A percentile compares a stretch with the other conserved stretches of the same genome.
Evolutionary conservation across 208 protist species (phyloP).

Genomic region (Acanthamoeba healyi): DNA sequence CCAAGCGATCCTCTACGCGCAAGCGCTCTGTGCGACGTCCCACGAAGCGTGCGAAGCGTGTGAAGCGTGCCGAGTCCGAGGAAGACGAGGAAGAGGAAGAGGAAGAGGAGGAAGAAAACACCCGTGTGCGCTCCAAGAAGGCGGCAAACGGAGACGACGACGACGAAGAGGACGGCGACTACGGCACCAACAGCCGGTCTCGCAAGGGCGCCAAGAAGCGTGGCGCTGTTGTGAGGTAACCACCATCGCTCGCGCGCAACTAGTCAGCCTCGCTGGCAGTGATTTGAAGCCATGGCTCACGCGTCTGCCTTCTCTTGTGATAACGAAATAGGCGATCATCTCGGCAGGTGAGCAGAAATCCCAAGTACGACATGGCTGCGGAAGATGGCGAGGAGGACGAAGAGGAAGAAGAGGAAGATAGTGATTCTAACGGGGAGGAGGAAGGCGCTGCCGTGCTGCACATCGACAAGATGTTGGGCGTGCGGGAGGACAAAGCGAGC

Average conservation of each 20-base stretch:
- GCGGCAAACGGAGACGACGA: background rate
- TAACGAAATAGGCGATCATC: background rate
- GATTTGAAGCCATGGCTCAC: no score
- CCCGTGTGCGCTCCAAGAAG: background rate
- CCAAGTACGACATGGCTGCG: background rate
- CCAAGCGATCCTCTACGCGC: background rate
- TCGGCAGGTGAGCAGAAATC: conserved; percentile 1
- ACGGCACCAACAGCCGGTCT: background rate
- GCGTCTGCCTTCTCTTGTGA: no score
- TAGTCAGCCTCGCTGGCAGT: no score
- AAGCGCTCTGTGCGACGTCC: no score
- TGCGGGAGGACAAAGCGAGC: background rate
- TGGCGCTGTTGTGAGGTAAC: background rate
- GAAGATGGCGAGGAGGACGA: background rate
- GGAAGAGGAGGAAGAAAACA: background rate
- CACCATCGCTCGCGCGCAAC: background rate
- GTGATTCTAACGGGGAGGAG: background rate
- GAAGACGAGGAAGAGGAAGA: conserved; percentile 25
- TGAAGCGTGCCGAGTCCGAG: background rate
- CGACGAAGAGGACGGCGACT: background rate
- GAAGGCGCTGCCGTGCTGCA: background rate
- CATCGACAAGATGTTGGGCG: conserved; percentile 25
- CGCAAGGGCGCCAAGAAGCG: background rate
- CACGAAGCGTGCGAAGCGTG: background rate
- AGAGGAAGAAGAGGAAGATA: background rate